Conservation (phyloP, 73 alveolate species). For the Chromera velia region DNA sequence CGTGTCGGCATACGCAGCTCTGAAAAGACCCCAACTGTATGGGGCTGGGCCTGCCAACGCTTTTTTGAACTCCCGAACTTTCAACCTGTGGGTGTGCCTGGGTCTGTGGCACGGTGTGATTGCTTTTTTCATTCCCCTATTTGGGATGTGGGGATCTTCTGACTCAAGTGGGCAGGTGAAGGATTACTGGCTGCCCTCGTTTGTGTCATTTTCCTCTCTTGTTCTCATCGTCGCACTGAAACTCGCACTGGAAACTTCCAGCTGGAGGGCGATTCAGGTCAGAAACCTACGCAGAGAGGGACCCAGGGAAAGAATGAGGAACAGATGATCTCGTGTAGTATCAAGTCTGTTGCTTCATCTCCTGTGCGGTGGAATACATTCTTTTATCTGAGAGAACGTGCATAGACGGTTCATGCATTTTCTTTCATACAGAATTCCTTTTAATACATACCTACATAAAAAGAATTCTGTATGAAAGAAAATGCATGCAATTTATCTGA, state of each 20-base stretch:
- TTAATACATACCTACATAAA: no score
- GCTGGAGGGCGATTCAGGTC: no score
- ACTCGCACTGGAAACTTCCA: constrained; percentile 52
- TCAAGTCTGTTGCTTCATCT: no score
- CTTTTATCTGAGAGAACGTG: no score
- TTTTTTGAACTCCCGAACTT: constrained; percentile 60
- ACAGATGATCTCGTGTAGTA: no score
- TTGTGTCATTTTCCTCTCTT: constrained; percentile 64
- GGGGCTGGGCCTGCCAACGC: constrained; percentile 71
- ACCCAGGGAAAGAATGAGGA: no score
- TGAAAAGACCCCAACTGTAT: constrained; percentile 61
- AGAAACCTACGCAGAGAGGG: no score
- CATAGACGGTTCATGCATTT: no score
- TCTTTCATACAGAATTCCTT: no score
- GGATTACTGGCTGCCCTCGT: constrained; percentile 60
- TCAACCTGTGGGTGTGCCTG: constrained; percentile 64
- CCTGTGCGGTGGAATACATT: no score
- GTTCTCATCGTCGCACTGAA: constrained; percentile 71
- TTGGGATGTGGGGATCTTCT: constrained; percentile 47
- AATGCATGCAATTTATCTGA: no score
- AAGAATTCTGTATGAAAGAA: no score
- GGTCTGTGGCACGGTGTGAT: constrained; percentile 67
- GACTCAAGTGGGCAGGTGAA: constrained; percentile 55
- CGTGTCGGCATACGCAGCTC: constrained; percentile 51
- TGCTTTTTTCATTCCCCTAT: constrained; percentile 52